Conservation (phyloP, 2,329 filamentous ascomycete species). For the Monilinia aucupariae region DNA sequence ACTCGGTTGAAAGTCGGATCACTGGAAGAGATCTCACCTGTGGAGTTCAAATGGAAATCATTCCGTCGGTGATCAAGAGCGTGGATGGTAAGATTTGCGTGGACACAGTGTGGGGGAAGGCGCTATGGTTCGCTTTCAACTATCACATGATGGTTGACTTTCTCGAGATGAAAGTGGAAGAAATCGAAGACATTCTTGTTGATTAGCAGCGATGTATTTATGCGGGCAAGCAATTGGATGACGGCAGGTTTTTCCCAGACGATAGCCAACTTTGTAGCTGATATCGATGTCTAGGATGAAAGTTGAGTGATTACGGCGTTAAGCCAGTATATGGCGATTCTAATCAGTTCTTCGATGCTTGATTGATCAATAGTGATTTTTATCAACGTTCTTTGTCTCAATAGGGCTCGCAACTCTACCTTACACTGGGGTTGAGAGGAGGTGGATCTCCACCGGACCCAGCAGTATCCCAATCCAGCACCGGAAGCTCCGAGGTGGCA, state of each 20-base stretch:
- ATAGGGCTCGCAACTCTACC: neutral
- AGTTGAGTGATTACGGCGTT: neutral
- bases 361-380: neutral
- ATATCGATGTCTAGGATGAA: neutral
- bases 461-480: neutral
- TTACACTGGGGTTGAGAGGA: neutral
- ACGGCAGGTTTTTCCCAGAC: neutral
- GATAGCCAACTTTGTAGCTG: neutral
- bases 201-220: neutral
- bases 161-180: neutral
- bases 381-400: neutral
- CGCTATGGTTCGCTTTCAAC: constrained; percentile 38
- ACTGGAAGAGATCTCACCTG: constrained; percentile 1
- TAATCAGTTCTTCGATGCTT: neutral
- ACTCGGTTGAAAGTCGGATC: constrained; percentile 18
- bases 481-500: neutral
- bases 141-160: neutral
- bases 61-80: neutral
- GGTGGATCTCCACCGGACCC: neutral
- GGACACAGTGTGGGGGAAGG: constrained; percentile 62
- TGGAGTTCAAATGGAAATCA: constrained; percentile 14
- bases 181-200: neutral
- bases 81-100: constrained; percentile 50
- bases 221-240: neutral
- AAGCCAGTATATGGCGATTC: neutral